Base-by-base conservation (phyloP, 345 rosid species). In the Cardiospermum halicacabum region DNA sequence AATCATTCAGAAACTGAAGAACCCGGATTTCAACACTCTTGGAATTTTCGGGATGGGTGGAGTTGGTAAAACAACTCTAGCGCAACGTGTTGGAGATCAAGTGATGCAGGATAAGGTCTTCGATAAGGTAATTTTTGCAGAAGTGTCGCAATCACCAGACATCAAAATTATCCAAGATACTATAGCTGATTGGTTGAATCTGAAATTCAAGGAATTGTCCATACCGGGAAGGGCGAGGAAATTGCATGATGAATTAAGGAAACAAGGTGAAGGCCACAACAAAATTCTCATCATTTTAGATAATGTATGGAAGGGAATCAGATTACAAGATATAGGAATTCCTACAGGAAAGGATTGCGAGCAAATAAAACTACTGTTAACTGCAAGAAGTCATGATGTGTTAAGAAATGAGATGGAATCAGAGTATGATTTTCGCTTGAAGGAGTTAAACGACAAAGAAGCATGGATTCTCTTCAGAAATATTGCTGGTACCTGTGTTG, bases 321-420 rank as follows among this genome's bases (percentile, higher is more conserved):
- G 69, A 50, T 15, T 77, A 10, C 51, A 54, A 8, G 32, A 39
- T 5, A 54, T 77, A 1, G 84, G 84, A n/a, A 77, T 80, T 53
- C 79, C 81, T 42, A 0, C n/a, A 5, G 19, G n/a, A 42, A 42
- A 15, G 0, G 7, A 15, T 42, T 1, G 48, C 7, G 50, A 32
- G 28, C 72, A 66, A 31, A 53, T 71, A 56, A 77, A 71, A 45
- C 27, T 80, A 12, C 2, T 77, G 13, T 2, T 80, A 6, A 77
- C 81, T 0, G 72, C 84, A 0, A 69, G 77, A 43, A 5, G 4
- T 21, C 37, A 0, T 3, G 3, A 64, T n/a, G 67, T 80, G n/a
- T n/a, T n/a, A n/a, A n/a, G n/a, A n/a, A n/a, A n/a, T n/a, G n/a
- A n/a, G n/a, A n/a, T n/a, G n/a, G n/a, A n/a, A n/a, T n/a, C n/a